Conservation (phyloP, 1,139 yeast species). For the Blastobotrys capitulatus region DNA sequence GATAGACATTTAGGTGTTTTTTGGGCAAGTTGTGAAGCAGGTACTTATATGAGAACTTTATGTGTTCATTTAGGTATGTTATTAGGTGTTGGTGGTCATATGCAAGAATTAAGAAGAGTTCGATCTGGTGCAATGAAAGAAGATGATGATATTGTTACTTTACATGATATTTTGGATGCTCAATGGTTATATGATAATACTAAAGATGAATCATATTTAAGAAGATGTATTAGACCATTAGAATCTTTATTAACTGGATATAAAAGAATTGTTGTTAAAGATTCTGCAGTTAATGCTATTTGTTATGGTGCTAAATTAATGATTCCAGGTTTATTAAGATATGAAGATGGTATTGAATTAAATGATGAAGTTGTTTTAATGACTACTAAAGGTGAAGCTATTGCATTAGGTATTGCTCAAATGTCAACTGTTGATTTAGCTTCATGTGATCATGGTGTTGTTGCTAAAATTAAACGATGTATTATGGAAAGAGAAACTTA, state of each 20-base stretch:
- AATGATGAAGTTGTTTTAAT: conserved; percentile 97
- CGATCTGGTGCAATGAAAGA: conserved; percentile 95
- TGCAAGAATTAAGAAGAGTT: conserved; percentile 99
- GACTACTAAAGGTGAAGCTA: conserved; percentile 99
- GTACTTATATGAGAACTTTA: conserved; percentile 98
- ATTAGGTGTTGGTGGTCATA: conserved; percentile 97
- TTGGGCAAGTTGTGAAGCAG: conserved; percentile 99
- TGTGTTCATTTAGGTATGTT: conserved; percentile 99
- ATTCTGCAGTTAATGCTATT: conserved; percentile 95
- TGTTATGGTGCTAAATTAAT: conserved; percentile 98
- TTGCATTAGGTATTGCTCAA: conserved; percentile 97
- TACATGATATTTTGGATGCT: conserved; percentile 96
- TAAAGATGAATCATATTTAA: conserved; percentile 90
- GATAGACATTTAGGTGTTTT: conserved; percentile 96
- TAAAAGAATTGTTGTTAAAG: conserved; percentile 96
- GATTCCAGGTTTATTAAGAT: conserved; percentile 97
- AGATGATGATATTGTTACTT: conserved; percentile 84
- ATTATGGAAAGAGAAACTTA: conserved; percentile 99
- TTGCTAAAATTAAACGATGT: conserved; percentile 97
- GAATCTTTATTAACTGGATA: conserved; percentile 91
- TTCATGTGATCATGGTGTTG: conserved; percentile 96
- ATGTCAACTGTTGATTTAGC: conserved; percentile 98
- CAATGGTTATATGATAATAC: conserved; percentile 97
- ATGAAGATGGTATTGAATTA: conserved; percentile 95
- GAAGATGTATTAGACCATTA: conserved; percentile 92